Base-by-base conservation (phyloP, 2,329 filamentous ascomycete species). In the Fusarium temperatum region DNA sequence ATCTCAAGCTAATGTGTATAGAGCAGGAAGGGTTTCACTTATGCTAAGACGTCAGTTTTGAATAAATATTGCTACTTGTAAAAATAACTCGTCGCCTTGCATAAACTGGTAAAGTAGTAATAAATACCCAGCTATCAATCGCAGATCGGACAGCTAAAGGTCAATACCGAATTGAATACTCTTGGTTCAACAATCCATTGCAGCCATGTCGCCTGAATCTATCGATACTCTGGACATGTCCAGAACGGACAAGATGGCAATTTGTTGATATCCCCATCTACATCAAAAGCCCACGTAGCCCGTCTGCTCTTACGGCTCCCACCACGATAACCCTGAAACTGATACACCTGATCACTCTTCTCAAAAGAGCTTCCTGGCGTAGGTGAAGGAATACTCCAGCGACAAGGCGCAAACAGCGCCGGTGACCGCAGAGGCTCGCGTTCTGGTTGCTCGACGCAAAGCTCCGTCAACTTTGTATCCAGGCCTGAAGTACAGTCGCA, bases 121-220 rank as follows among this genome's bases (percentile, higher is more conserved):
- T 26, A 3, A 36, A 36, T 6, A 15, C n/a, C 13, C 0, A 2
- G 32, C 50, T 5, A 6, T 5, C 32, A 3, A 22, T 53, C n/a
- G 13, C n/a, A 53, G 32, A 53, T 38, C 50, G 3, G n/a, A 26
- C 6, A 38, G n/a, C 32, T 38, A 6, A 17, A 53, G 3, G 7
- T 26, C 32, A 53, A 15, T 6, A 15, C 2, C 15, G n/a, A 20
- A 36, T 6, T 10, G 2, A 15, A 26, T 5, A 26, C 3, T 22
- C 10, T 17, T 10, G 9, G 9, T 8, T 2, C 6, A 22, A 22
- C 20, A 2, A 6, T 13, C 2, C 13, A 26, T 3, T 22, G 5
- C 0, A 26, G 2, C 6, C 13, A 1, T 1, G 22, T 7, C 22
- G 11, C 4, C 20, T 36, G 32, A 6, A 14, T 15, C 13, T 26